A percentile compares a stretch with the other conserved stretches of the same genome.
These are phyloP conservation scores for Cystoderma amianthinum DNA, from an alignment of 768 basidiomycete species.

Conservation along the genomic window DNA sequence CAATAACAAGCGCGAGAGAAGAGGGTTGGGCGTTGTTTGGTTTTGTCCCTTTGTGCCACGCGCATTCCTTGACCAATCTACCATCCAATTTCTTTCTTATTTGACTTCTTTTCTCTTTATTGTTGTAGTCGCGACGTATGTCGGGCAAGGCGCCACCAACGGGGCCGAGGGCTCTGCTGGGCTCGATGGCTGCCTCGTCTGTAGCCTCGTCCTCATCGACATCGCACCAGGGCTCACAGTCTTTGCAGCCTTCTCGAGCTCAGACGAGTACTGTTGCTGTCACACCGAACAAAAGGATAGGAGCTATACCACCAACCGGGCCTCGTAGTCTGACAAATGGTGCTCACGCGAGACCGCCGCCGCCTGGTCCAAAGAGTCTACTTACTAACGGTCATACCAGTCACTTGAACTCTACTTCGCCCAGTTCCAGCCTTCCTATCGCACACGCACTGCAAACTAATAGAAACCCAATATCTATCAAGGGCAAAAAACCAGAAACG, in stretches of 20 bases:
- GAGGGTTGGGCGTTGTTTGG: constrained; percentile 20
- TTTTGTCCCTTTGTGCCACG: constrained; percentile 18
- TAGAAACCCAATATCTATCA: constrained; percentile 28
- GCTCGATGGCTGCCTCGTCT: constrained; percentile 31
- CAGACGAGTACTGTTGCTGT: constrained; percentile 9
- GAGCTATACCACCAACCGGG: constrained; percentile 55
- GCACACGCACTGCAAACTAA: constrained; percentile 19
- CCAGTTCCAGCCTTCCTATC: constrained; percentile 13
- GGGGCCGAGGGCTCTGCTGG: constrained; percentile 64
- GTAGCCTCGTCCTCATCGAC: constrained; percentile 10
- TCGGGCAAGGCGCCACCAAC: constrained; percentile 75
- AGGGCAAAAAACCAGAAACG: constrained; percentile 27
- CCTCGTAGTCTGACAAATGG: constrained; percentile 53
- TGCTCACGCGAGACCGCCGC: constrained; percentile 16
- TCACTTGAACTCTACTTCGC: constrained; percentile 10
- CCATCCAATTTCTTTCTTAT: constrained; percentile 7
- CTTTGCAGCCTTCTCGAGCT: constrained; percentile 13
- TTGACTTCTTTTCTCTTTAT: constrained; percentile 7
- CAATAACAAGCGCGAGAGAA: constrained; percentile 2
- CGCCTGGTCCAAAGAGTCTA: constrained; percentile 31
- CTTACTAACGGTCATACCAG: constrained; percentile 30
- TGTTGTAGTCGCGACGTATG: constrained; percentile 24
- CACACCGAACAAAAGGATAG: constrained; percentile 31
- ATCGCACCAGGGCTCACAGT: constrained; percentile 21
- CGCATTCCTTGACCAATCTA: constrained; percentile 11